These are phyloP conservation scores for Dactylellina drechsleri DNA, from an alignment of 2,329 filamentous ascomycete genomes.

Conservation along the genomic window DNA sequence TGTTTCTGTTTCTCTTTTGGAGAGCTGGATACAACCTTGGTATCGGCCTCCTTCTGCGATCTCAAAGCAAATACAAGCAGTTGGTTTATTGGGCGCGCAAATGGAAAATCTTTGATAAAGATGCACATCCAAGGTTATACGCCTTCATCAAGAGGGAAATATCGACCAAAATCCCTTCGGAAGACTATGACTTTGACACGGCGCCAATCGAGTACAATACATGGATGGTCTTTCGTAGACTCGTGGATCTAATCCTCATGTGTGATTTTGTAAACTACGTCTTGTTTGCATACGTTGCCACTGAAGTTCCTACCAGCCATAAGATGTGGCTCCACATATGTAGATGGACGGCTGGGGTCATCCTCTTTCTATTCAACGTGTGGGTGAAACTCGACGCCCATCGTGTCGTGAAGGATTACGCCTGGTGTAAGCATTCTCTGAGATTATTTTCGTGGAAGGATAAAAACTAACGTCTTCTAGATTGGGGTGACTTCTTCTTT, in stretches of 20 bases:
- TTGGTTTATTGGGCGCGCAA: slow-evolving; percentile 88
- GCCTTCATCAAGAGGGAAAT: slow-evolving; percentile 85
- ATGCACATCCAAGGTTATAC: slow-evolving; percentile 82
- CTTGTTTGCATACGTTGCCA: slow-evolving; percentile 91
- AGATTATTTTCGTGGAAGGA: neutral
- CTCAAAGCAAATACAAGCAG: slow-evolving; percentile 88
- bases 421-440: slow-evolving; percentile 73
- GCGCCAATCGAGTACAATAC: slow-evolving; percentile 99
- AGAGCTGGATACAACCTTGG: slow-evolving; percentile 90
- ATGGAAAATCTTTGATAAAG: slow-evolving; percentile 85
- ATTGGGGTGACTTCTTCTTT: slow-evolving; percentile 99
- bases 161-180: slow-evolving; percentile 88
- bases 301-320: slow-evolving; percentile 78
- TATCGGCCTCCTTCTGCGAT: slow-evolving; percentile 86
- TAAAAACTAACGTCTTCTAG: slow-evolving; percentile 39
- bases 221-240: slow-evolving; percentile 93
- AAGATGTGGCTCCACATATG: slow-evolving; percentile 73
- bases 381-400: slow-evolving; percentile 99
- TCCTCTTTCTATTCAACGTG: slow-evolving; percentile 89
- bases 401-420: slow-evolving; percentile 97
- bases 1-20: slow-evolving; percentile 89
- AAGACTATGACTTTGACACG: slow-evolving; percentile 89
- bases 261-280: slow-evolving; percentile 98
- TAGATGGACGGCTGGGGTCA: slow-evolving; percentile 81
- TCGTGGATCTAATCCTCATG: slow-evolving; percentile 97